Evolutionary conservation across 768 basidiomycete species (phyloP).

Genomic region (Amanita polypyramis): DNA sequence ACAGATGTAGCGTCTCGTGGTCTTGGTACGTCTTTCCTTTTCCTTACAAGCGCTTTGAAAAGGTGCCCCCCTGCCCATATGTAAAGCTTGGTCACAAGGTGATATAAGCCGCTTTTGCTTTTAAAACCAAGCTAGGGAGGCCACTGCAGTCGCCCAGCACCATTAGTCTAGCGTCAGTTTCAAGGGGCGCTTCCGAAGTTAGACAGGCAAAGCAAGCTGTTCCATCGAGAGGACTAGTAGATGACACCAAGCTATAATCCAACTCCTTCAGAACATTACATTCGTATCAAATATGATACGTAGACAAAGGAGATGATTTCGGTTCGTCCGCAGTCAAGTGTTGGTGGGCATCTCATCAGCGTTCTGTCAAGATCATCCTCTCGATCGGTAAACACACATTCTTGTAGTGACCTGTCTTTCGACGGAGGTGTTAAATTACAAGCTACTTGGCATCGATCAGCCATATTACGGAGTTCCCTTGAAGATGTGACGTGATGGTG

Average conservation of each 20-base stretch:
- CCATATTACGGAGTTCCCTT: not conserved
- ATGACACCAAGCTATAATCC: constrained; percentile 2
- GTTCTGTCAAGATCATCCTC: constrained; percentile 4
- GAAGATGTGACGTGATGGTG: constrained; percentile 4
- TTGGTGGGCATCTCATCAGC: not conserved
- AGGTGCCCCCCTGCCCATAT: constrained; percentile 19
- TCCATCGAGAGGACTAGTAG: constrained; percentile 26
- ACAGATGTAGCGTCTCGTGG: constrained; percentile 99
- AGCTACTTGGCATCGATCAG: not conserved
- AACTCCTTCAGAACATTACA: constrained; percentile 9
- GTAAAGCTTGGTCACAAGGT: constrained; percentile 13
- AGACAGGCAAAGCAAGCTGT: constrained; percentile 27
- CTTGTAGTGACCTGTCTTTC: constrained; percentile 5
- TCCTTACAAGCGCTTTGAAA: constrained; percentile 34
- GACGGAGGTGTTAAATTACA: constrained; percentile 3
- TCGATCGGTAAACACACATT: constrained; percentile 3
- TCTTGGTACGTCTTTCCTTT: constrained; percentile 78
- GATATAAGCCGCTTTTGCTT: constrained; percentile 12
- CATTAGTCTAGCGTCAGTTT: constrained; percentile 7
- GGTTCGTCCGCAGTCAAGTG: not conserved
- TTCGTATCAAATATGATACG: constrained; percentile 3
- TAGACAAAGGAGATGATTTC: not conserved
- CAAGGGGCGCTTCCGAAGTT: constrained; percentile 28
- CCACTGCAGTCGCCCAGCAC: constrained; percentile 5
- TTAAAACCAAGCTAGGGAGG: constrained; percentile 15